Conservation (phyloP, 306 rosid genomes). For the Corylus avellana region DNA sequence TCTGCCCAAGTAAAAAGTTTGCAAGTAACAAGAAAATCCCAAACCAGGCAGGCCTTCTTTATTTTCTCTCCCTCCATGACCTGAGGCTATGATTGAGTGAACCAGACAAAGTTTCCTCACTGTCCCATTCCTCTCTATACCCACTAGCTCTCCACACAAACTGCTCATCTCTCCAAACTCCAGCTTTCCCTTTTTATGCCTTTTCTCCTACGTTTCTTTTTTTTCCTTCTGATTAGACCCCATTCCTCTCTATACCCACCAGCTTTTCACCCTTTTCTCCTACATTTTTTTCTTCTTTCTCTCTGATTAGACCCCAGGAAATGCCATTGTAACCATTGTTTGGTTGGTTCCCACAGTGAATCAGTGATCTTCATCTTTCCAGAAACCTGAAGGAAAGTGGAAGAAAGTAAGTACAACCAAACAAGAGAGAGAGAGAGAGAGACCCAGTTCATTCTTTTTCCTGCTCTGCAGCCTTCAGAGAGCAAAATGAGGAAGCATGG, state of each 20-base stretch:
- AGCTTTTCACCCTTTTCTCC: slow-evolving; percentile 8
- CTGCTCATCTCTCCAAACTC: slow-evolving; percentile 48
- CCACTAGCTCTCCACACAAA: slow-evolving; percentile 20
- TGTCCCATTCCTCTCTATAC: slow-evolving; percentile 25
- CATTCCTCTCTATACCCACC: neutral
- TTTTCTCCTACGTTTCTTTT: slow-evolving; percentile 8
- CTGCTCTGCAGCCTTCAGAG: slow-evolving; percentile 28
- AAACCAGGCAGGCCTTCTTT: slow-evolving; percentile 23
- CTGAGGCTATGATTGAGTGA: slow-evolving; percentile 54
- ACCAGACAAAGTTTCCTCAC: slow-evolving; percentile 54
- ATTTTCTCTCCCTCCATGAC: slow-evolving; percentile 44
- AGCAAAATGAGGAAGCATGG: slow-evolving; percentile 92
- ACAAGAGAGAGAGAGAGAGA: neutral
- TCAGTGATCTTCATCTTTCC: slow-evolving; percentile 40
- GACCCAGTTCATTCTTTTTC: slow-evolving; percentile 25
- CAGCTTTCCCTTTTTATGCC: slow-evolving; percentile 34
- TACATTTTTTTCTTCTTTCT: slow-evolving; percentile 11
- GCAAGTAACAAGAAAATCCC: slow-evolving; percentile 29
- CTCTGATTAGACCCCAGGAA: slow-evolving; percentile 13
- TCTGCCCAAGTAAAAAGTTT: slow-evolving; percentile 35
- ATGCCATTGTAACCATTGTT: slow-evolving; percentile 15
- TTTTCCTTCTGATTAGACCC: slow-evolving; percentile 7
- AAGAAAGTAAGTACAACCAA: slow-evolving; percentile 15
- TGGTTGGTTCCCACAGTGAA: slow-evolving; percentile 33
- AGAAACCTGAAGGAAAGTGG: slow-evolving; percentile 40